A percentile compares a stretch with the other conserved stretches of the same genome.
Evolutionary conservation across 192 early-diverging fungal genomes (phyloP).

Genomic region (Gorgonomyces haynaldii): DNA sequence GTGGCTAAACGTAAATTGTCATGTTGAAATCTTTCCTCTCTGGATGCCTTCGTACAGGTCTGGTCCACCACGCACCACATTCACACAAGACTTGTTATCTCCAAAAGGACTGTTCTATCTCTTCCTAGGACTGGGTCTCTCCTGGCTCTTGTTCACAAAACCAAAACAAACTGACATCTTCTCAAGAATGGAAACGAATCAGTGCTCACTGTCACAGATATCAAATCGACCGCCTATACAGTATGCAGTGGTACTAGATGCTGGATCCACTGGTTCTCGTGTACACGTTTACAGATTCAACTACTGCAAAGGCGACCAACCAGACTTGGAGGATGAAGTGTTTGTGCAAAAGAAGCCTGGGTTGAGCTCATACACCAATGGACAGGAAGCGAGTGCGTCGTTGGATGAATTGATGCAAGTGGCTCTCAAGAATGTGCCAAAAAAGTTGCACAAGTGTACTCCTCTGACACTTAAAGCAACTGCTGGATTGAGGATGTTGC

Average conservation of each 20-base stretch:
- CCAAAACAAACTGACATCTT: too few species aligned
- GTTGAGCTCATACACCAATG: constrained; percentile 51
- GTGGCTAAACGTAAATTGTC: too few species aligned
- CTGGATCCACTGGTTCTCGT: constrained; percentile 92
- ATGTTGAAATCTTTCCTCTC: too few species aligned
- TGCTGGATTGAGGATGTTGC: constrained; percentile 78
- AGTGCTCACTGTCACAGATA: too few species aligned
- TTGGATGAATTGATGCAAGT: constrained; percentile 64
- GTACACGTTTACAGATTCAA: constrained; percentile 97
- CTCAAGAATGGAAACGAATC: too few species aligned
- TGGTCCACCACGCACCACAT: too few species aligned
- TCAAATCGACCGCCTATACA: constrained; percentile 68
- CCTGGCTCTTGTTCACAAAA: too few species aligned
- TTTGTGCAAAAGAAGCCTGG: constrained; percentile 81
- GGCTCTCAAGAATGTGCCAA: constrained; percentile 65
- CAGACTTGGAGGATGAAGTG: constrained; percentile 79
- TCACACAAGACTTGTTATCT: too few species aligned
- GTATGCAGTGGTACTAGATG: constrained; percentile 91
- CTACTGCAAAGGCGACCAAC: constrained; percentile 63
- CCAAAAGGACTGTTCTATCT: too few species aligned
- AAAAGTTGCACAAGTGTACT: constrained; percentile 60
- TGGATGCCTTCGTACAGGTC: too few species aligned
- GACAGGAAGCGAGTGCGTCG: constrained; percentile 70
- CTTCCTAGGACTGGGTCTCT: too few species aligned
- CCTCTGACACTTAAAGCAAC: constrained; percentile 94